A percentile compares a stretch with the other conserved stretches of the same genome.
Conservation (phyloP, 257 asterid genomes). For the Penstemon barbatus region DNA sequence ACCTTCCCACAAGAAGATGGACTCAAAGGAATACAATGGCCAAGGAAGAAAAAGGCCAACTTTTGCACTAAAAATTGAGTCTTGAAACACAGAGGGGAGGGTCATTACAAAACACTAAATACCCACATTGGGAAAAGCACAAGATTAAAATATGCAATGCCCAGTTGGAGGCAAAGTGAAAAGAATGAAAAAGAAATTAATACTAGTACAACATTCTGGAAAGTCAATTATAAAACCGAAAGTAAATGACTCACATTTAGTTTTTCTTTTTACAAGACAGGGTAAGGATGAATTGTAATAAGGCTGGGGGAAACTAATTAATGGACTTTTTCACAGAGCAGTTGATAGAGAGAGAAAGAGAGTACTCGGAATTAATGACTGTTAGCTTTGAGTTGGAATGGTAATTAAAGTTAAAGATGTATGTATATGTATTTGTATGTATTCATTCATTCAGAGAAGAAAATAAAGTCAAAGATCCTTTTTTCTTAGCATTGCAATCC, state of each 20-base stretch:
- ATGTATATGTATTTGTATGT: too few relatives aligned
- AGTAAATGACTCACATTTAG: slow-evolving; percentile 9
- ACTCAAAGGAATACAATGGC: slow-evolving; percentile 37
- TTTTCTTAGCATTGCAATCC: too few relatives aligned
- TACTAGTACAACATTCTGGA: slow-evolving; percentile 31
- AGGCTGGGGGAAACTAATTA: slow-evolving; percentile 48
- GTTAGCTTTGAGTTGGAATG: too few relatives aligned
- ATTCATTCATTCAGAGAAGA: too few relatives aligned
- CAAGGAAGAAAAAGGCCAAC: slow-evolving; percentile 29
- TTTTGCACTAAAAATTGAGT: slow-evolving; percentile 42
- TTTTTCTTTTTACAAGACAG: slow-evolving; percentile 37
- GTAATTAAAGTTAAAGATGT: too few relatives aligned
- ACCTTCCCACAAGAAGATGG: slow-evolving; percentile 28
- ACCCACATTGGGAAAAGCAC: slow-evolving; percentile 43
- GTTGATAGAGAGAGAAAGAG: background rate
- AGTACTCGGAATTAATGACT: background rate
- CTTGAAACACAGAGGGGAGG: slow-evolving; percentile 32
- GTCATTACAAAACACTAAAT: slow-evolving; percentile 38
- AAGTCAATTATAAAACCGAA: slow-evolving; percentile 32
- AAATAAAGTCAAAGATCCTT: too few relatives aligned
- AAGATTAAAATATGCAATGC: slow-evolving; percentile 25
- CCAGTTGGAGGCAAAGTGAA: slow-evolving; percentile 31
- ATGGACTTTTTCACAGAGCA: slow-evolving; percentile 18
- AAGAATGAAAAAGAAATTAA: slow-evolving; percentile 14
- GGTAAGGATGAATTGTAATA: slow-evolving; percentile 48